These are phyloP conservation scores for Kentomonas sorsogonicus DNA, from an alignment of 208 protist species.

Conservation along the genomic window DNA sequence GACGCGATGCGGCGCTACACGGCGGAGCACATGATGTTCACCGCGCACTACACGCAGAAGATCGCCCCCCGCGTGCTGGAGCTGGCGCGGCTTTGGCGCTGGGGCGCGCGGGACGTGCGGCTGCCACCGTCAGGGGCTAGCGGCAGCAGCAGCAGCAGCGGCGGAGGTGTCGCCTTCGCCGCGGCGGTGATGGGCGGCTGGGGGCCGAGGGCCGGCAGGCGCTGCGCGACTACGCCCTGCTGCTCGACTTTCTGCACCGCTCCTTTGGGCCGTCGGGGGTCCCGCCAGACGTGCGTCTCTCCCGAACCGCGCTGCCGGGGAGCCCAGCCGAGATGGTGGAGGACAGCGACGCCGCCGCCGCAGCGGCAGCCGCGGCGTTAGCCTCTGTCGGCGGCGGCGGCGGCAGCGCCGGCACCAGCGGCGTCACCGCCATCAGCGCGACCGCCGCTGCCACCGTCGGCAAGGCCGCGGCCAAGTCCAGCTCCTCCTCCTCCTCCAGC, in stretches of 20 bases:
- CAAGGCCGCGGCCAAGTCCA: not conserved
- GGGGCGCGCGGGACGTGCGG: constrained; percentile 10
- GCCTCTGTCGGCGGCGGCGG: not conserved
- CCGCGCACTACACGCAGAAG: constrained; percentile 52
- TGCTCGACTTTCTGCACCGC: constrained; percentile 55
- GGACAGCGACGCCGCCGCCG: not conserved
- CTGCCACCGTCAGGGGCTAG: not conserved
- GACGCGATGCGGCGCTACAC: constrained; percentile 53
- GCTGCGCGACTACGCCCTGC: constrained; percentile 25
- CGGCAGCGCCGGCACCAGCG: constrained; percentile 2
- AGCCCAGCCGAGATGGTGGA: constrained; percentile 3
- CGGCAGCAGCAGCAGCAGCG: too few species aligned
- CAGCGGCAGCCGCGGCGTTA: too few species aligned
- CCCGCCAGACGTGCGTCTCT: constrained; percentile 38
- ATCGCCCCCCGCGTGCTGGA: constrained; percentile 47
- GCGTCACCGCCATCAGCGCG: not conserved
- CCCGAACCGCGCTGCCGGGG: constrained; percentile 23
- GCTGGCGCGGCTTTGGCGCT: constrained; percentile 47
- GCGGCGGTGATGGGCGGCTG: constrained; percentile 11
- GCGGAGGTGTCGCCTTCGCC: not conserved
- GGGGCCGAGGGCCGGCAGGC: constrained; percentile 15
- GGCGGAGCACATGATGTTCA: constrained; percentile 80
- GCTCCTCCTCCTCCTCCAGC: not conserved
- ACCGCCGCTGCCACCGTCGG: not conserved
- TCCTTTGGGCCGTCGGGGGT: constrained; percentile 37